phyloP scores from a whole-genome alignment of 306 rosid species.

The Adenanthera pavonina region DNA sequence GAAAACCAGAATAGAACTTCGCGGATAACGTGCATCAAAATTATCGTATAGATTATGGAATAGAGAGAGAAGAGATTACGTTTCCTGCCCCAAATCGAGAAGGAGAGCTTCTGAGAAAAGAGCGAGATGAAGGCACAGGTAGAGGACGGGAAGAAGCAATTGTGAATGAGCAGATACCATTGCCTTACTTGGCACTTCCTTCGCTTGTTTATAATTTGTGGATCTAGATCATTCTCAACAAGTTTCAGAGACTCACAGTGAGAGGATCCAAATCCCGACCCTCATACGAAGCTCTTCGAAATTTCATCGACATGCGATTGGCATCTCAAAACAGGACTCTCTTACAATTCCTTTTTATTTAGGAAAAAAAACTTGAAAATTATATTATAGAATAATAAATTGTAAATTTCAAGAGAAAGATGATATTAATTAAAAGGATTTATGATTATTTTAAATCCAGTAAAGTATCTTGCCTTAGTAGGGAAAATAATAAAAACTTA shows the following conservation, averaged over 20 bases:
- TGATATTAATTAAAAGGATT: too few species aligned
- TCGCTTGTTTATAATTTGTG: neutral
- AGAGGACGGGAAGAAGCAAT: constrained; percentile 37
- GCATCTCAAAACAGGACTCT: neutral
- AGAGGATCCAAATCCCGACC: neutral
- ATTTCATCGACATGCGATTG: neutral
- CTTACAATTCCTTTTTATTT: neutral
- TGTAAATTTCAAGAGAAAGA: too few species aligned
- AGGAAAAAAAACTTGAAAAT: neutral
- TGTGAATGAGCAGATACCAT: constrained; percentile 49
- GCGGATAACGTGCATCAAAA: constrained; percentile 26
- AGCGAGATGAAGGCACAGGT: constrained; percentile 46
- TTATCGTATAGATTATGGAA: constrained; percentile 21
- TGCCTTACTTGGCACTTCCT: constrained; percentile 33
- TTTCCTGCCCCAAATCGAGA: constrained; percentile 47
- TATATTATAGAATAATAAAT: neutral
- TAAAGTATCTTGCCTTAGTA: too few species aligned
- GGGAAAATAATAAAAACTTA: too few species aligned
- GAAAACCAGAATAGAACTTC: constrained; percentile 26
- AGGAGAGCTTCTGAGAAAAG: constrained; percentile 38
- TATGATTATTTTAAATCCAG: too few species aligned
- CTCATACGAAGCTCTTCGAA: neutral
- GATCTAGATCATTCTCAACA: neutral
- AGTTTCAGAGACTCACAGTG: neutral
- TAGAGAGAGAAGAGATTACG: constrained; percentile 43